Conservation (phyloP, 164 flowering plant species). For the Magnolia officinalis region DNA sequence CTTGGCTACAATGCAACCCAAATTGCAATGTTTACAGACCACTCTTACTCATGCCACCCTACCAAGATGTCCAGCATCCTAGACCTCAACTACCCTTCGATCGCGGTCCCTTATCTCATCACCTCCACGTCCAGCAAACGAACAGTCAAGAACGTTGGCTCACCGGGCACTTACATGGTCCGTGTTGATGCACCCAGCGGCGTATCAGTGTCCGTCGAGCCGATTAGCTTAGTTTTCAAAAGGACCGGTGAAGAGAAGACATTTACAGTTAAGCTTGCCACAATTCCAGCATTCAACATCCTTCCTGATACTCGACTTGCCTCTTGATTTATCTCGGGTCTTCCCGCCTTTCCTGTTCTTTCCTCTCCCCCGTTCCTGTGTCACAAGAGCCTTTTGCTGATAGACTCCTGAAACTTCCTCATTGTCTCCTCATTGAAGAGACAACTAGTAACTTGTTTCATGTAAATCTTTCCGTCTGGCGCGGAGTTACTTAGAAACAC, state of each 20-base stretch:
- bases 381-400: no score
- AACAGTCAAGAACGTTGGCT: conserved; percentile 52
- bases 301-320: no score
- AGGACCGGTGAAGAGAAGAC: conserved; percentile 52
- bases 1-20: conserved; percentile 26
- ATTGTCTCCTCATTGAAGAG: no score
- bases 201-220: conserved; percentile 34
- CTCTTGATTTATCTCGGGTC: no score
- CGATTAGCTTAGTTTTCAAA: conserved; percentile 37
- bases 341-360: no score
- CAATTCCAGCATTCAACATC: no score
- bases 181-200: conserved; percentile 36
- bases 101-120: conserved; percentile 50
- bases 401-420: no score
- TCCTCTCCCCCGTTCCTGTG: no score
- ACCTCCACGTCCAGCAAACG: conserved; percentile 38
- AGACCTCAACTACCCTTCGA: conserved; percentile 59
- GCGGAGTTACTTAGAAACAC: no score
- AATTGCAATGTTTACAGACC: background rate
- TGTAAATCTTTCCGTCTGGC: no score
- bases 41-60: conserved; percentile 25
- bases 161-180: conserved; percentile 43
- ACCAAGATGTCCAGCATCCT: conserved; percentile 1
- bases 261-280: conserved; percentile 38
- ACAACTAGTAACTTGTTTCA: no score